These are phyloP conservation scores for Tolypocladium cylindrosporum DNA, from an alignment of 2,329 filamentous ascomycete species.

Conservation along the genomic window DNA sequence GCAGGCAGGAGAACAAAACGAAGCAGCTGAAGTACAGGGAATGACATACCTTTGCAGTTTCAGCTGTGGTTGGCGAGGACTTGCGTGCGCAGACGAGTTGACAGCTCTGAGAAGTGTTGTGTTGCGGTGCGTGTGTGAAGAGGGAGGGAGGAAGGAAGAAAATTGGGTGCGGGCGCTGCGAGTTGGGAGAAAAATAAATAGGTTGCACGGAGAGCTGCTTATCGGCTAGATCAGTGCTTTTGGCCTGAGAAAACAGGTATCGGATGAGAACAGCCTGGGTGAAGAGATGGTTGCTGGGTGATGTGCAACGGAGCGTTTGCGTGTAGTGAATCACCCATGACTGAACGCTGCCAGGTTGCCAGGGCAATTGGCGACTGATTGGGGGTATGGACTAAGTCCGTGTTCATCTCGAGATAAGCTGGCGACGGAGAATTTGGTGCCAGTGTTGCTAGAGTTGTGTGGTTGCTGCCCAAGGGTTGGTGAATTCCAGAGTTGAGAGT, in stretches of 20 bases:
- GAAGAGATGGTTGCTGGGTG: neutral
- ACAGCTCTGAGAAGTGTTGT: neutral
- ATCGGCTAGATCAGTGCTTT: neutral
- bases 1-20: neutral
- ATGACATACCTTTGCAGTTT: neutral
- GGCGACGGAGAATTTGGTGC: neutral
- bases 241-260: slow-evolving; percentile 3
- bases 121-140: neutral
- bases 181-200: neutral
- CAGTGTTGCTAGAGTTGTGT: neutral
- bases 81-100: neutral
- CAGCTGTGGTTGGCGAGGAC: neutral
- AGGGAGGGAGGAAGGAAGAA: neutral
- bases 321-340: neutral
- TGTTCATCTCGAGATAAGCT: neutral
- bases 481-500: neutral
- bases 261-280: neutral
- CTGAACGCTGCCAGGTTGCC: neutral
- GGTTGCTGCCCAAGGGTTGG: neutral
- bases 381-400: neutral
- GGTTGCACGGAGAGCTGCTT: neutral
- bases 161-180: neutral
- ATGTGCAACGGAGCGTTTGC: neutral
- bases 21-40: neutral
- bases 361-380: neutral